Percentiles rank a stretch among this genome's conserved stretches.
phyloP scores from a whole-genome alignment of 2,329 filamentous ascomycete genomes.

The Fusarium humuli region DNA sequence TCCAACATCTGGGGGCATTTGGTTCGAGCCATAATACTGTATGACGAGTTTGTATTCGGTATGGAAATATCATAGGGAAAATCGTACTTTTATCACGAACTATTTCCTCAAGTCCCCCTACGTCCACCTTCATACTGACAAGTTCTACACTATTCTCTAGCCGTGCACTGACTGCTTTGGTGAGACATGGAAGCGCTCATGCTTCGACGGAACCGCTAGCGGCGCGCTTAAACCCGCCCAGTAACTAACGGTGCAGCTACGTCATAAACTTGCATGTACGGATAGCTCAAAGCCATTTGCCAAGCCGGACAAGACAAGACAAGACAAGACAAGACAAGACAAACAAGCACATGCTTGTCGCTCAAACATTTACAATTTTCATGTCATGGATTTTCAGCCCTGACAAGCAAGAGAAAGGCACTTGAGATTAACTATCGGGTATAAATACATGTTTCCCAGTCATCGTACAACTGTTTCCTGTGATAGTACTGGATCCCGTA shows the following conservation, averaged over 20 bases:
- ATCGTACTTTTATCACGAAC: neutral
- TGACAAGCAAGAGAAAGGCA: neutral
- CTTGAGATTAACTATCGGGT: neutral
- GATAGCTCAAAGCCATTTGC: neutral
- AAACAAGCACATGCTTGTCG: slow-evolving; percentile 14
- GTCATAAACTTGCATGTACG: slow-evolving; percentile 17
- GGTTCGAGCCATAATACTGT: neutral
- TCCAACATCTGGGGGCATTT: neutral
- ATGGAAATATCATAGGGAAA: neutral
- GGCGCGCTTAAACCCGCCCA: slow-evolving; percentile 4
- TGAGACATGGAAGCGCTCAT: slow-evolving; percentile 8
- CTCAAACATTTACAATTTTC: neutral
- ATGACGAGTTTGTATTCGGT: neutral
- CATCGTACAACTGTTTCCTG: neutral
- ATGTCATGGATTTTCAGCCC: neutral
- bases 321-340: neutral
- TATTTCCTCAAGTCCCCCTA: neutral
- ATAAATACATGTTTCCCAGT: neutral
- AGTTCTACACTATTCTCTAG: neutral
- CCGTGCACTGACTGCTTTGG: neutral
- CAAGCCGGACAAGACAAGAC: slow-evolving; percentile 3
- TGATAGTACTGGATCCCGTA: neutral
- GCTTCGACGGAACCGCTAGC: slow-evolving; percentile 20
- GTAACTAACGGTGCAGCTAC: slow-evolving; percentile 5
- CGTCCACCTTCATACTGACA: neutral